Evolutionary conservation across 345 rosid genomes (phyloP), one percentile per base, ranked within the genome.

Genomic region (Gossypium turneri): DNA sequence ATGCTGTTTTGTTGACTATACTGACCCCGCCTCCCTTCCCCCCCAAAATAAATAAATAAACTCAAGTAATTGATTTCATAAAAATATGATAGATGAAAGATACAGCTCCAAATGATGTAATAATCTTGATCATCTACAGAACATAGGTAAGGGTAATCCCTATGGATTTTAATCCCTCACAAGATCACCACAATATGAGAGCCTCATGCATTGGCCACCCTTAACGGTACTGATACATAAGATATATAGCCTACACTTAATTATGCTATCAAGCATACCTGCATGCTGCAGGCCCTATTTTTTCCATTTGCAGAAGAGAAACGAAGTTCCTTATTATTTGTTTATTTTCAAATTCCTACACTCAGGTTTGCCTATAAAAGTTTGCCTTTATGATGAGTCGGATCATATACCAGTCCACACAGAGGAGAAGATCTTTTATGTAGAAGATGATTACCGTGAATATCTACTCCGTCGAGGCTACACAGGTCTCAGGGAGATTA

Each of bases 351-450:
- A 67, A 65, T 74, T 76, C 41, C 47, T 59, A 27, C 27, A 41
- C 78, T 57, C 86, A 90, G 98, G 99, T 76, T 80, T 95, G 79
- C 85, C 89, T 43, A 87, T 93, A 77, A 90, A 94, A 61, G 85
- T 95, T 22, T 93, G 91, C 81, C 84, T 90, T 73, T 95, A 90
- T 17, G 98, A 90, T 56, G 98, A 90, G 68, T 84, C 98, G 2
- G 90, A 93, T 76, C 96, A 90, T 78, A 75, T 93, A 20, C 87
- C 93, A 5, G 92, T 93, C 63, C 97, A 95, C 75, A 82, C 93
- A 0, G 97, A 93, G 81, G 99, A 95, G 68, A 91, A 90, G 73
- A 77, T 85, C 3, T 93, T 95, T 85, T 95, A 55, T 2, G 12
- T 8, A 19, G 59, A 55, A 93, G 98, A 91, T 45, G 98, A 95